Evolutionary conservation across 2,329 filamentous ascomycete species (phyloP).

Genomic region (Trichothecium roseum): DNA sequence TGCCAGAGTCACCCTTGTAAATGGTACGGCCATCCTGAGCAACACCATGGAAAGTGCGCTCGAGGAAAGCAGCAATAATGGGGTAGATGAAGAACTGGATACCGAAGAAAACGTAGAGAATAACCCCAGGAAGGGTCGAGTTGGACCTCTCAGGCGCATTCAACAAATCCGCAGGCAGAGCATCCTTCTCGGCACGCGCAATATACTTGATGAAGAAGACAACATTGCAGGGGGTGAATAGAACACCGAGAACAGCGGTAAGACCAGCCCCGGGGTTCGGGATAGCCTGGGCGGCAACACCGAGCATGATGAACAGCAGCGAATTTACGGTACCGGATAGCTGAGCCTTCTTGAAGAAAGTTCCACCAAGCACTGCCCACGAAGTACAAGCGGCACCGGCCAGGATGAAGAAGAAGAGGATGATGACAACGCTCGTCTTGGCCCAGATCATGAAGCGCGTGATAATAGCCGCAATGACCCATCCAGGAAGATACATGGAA

Average conservation of each 20-base stretch:
- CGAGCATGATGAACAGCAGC: conserved; percentile 59
- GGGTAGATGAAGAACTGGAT: conserved; percentile 63
- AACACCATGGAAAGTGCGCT: conserved; percentile 43
- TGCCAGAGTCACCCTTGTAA: conserved; percentile 18
- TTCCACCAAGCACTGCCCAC: conserved; percentile 64
- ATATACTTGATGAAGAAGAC: conserved; percentile 64
- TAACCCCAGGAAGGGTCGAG: conserved; percentile 58
- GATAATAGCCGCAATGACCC: conserved; percentile 28
- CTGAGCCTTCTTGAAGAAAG: conserved; percentile 73
- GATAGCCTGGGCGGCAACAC: conserved; percentile 67
- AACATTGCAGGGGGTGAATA: conserved; percentile 78
- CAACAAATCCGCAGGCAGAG: conserved; percentile 47
- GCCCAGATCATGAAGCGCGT: conserved; percentile 13
- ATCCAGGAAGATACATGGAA: conserved; percentile 45
- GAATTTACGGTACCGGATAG: conserved; percentile 68
- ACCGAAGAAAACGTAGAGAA: conserved; percentile 62
- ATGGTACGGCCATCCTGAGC: conserved; percentile 44
- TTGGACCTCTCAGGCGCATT: conserved; percentile 48
- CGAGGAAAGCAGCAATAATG: conserved; percentile 58
- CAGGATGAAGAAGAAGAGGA: conserved; percentile 61
- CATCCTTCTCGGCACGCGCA: conserved; percentile 59
- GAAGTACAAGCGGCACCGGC: conserved; percentile 64
- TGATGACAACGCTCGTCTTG: conserved; percentile 46
- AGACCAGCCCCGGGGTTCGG: conserved; percentile 47
- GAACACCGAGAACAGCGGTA: conserved; percentile 56